Conservation (phyloP, 805 yeast species). For the Lipomyces spencermartinsiae region DNA sequence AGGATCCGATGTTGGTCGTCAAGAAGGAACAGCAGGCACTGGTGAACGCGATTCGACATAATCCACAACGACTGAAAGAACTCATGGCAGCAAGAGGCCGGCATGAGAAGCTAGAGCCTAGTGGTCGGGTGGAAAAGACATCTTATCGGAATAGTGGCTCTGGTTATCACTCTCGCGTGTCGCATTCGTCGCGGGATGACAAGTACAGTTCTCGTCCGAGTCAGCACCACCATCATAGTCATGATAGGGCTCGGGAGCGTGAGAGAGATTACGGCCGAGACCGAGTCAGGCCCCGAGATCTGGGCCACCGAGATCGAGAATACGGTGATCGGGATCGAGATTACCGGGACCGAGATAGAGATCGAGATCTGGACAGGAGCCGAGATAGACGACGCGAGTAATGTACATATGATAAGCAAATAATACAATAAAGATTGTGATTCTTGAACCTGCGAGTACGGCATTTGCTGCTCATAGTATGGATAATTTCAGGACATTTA, state of each 20-base stretch:
- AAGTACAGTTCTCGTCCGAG: conserved; percentile 11
- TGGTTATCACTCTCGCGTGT: not conserved
- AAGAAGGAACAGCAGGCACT: conserved; percentile 45
- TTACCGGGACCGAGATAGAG: not conserved
- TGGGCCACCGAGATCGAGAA: not conserved
- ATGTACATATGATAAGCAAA: not conserved
- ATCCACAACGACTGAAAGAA: conserved; percentile 32
- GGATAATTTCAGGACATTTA: not conserved
- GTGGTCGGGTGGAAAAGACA: conserved; percentile 5
- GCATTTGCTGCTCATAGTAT: not conserved
- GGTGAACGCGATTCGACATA: conserved; percentile 29
- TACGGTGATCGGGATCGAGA: not conserved
- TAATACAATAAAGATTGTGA: not conserved
- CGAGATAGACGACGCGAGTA: not conserved
- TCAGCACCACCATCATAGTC: conserved; percentile 16
- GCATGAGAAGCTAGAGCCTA: not conserved
- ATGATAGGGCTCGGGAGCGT: conserved; percentile 12
- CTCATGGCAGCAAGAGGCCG: conserved; percentile 10
- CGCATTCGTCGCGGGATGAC: not conserved
- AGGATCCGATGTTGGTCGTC: conserved; percentile 61
- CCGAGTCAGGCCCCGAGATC: conserved; percentile 3
- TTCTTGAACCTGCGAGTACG: not conserved
- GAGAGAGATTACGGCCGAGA: conserved; percentile 13
- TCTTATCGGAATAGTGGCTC: conserved; percentile 6
- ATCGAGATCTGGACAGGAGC: not conserved